These are phyloP conservation scores for Staphylotrichum tortipilum DNA, from an alignment of 495 filamentous ascomycete genomes.

Conservation along the genomic window DNA sequence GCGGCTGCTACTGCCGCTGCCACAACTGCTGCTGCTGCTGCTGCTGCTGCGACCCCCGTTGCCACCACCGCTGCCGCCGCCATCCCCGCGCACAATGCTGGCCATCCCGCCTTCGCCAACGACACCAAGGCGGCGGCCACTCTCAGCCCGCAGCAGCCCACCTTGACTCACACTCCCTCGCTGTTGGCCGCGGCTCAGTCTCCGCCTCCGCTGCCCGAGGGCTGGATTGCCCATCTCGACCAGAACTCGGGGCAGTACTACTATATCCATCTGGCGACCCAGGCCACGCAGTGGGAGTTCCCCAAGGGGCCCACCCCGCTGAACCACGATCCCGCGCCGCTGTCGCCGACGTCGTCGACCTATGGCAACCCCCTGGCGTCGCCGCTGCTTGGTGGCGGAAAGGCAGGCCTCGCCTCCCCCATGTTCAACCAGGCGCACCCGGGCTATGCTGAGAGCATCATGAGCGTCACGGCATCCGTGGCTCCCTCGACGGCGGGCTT, in stretches of 20 bases:
- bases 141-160: conserved; percentile 35
- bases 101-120: conserved; percentile 72
- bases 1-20: no score
- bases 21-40: conserved; percentile 10
- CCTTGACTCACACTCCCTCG: conserved; percentile 37
- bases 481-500: conserved; percentile 63
- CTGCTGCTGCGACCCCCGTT: conserved; percentile 36
- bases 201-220: conserved; percentile 88
- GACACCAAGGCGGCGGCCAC: conserved; percentile 47
- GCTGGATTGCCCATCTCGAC: conserved; percentile 96
- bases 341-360: conserved; percentile 72
- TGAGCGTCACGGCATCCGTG: conserved; percentile 63
- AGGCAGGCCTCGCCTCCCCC: conserved; percentile 64
- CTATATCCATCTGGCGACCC: conserved; percentile 93
- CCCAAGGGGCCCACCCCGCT: conserved; percentile 84
- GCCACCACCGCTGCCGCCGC: conserved; percentile 30
- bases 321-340: conserved; percentile 63
- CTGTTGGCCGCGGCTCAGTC: conserved; percentile 58
- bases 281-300: conserved; percentile 97
- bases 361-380: conserved; percentile 71
- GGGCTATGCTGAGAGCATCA: conserved; percentile 64
- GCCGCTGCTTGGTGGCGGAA: conserved; percentile 62
- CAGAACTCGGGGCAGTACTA: conserved; percentile 95
- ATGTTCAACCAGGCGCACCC: conserved; percentile 60
- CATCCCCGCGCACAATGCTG: conserved; percentile 11